Conservation (phyloP, 2,329 filamentous ascomycete species). For the Nothophaeocryptopus gaeumannii region DNA sequence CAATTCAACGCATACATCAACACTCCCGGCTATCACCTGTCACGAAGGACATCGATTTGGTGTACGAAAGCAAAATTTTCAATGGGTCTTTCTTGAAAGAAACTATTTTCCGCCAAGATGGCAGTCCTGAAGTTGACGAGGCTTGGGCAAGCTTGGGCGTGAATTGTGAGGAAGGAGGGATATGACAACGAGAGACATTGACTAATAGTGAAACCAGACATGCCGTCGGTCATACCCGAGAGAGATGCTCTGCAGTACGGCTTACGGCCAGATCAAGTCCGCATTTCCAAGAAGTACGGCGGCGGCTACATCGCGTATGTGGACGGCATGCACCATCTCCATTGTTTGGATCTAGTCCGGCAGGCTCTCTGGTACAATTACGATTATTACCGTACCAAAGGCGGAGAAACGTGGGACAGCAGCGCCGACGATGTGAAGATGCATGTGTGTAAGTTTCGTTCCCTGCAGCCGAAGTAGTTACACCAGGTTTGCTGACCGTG, state of each 20-base stretch:
- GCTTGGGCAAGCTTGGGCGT: conserved; percentile 56
- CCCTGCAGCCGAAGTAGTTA: not conserved
- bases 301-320: conserved; percentile 59
- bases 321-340: conserved; percentile 56
- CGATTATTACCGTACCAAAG: conserved; percentile 54
- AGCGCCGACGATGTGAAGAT: conserved; percentile 53
- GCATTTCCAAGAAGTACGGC: conserved; percentile 54
- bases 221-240: conserved; percentile 11
- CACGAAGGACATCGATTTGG: conserved; percentile 19
- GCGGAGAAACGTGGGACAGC: conserved; percentile 56
- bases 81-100: conserved; percentile 58
- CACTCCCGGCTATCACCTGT: conserved; percentile 21
- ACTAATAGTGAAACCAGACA: conserved; percentile 7
- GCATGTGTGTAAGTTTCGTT: conserved; percentile 54
- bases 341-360: conserved; percentile 61
- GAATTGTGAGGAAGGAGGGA: conserved; percentile 36
- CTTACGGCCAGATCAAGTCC: conserved; percentile 55
- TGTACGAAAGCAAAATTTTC: conserved; percentile 39
- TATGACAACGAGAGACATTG: not conserved
- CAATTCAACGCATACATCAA: too few relatives aligned
- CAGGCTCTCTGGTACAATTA: conserved; percentile 61
- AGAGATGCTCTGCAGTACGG: conserved; percentile 41
- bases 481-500: conserved; percentile 8
- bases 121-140: conserved; percentile 47
- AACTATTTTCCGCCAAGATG: conserved; percentile 52